Evolutionary conservation across 352 stramenopile species (phyloP), one percentile per base, ranked within the genome.

Genomic region (Pythium monospermum): DNA sequence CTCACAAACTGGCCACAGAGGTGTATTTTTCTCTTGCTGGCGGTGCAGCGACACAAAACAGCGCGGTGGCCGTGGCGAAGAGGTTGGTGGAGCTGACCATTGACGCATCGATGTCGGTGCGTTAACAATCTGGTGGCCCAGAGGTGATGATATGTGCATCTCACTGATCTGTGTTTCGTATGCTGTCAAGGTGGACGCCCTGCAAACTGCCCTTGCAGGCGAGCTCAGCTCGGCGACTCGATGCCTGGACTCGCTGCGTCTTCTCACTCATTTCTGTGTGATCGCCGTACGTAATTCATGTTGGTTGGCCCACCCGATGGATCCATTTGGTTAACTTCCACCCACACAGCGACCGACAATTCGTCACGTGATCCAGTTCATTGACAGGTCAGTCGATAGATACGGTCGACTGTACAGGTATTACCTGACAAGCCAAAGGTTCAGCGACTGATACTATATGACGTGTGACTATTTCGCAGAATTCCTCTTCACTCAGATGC

Each of bases 1-100:
- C 23, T 26, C 35, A 19, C 32, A 15, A 3, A 35, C 4, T 6
- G 19, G 13, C 0, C 15, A 2, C 21, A 63, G 55, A 57, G 21
- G 40, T 64, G 8, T 58, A 58, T 26, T 64, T 59, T 40, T 48
- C 56, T 6, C 36, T 64, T n/a, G 38, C 35, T n/a, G n/a, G n/a
- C n/a, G n/a, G n/a, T n/a, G n/a, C n/a, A n/a, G n/a, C n/a, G n/a
- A n/a, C n/a, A n/a, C n/a, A n/a, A n/a, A n/a, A n/a, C n/a, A n/a
- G n/a, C n/a, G n/a, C n/a, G n/a, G n/a, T n/a, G n/a, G n/a, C n/a
- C n/a, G n/a, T n/a, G n/a, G n/a, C n/a, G n/a, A n/a, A n/a, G n/a
- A n/a, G n/a, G n/a, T n/a, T n/a, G n/a, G n/a, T n/a, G n/a, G n/a
- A n/a, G n/a, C n/a, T n/a, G n/a, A n/a, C n/a, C n/a, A n/a, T n/a